Conservation (phyloP, 768 basidiomycete species). For the Infundibulicybe gibba region DNA sequence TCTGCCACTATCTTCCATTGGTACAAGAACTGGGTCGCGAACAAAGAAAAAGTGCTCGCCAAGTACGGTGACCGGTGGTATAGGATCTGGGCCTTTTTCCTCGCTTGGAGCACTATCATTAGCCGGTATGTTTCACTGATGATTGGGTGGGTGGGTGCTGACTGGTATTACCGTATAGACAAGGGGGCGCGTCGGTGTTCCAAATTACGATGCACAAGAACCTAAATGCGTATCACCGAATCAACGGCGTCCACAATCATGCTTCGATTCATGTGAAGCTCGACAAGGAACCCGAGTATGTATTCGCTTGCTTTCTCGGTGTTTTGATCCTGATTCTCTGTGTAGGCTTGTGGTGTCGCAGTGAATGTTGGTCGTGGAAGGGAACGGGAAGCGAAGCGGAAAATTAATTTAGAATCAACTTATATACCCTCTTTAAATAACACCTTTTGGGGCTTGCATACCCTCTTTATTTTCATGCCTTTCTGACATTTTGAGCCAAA, state of each 20-base stretch:
- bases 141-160: neutral
- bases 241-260: constrained; percentile 81
- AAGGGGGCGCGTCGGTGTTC: constrained; percentile 92
- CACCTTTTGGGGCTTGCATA: too few species aligned
- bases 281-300: constrained; percentile 49
- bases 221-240: constrained; percentile 90
- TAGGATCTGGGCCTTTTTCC: constrained; percentile 95
- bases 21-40: constrained; percentile 97
- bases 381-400: too few species aligned
- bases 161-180: constrained; percentile 32
- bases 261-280: constrained; percentile 70
- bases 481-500: too few species aligned
- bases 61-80: constrained; percentile 95
- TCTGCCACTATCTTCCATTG: constrained; percentile 86
- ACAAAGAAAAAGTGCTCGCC: constrained; percentile 84
- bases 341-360: too few species aligned
- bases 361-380: too few species aligned
- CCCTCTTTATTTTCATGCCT: too few species aligned
- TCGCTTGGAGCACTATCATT: constrained; percentile 86
- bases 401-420: too few species aligned
- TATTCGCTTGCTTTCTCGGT: constrained; percentile 2
- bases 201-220: constrained; percentile 99
- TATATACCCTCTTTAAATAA: too few species aligned
- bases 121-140: constrained; percentile 48
- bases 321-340: too few species aligned